phyloP scores from a whole-genome alignment of 176 grass and related monocot species.

The Zoysia japonica region DNA sequence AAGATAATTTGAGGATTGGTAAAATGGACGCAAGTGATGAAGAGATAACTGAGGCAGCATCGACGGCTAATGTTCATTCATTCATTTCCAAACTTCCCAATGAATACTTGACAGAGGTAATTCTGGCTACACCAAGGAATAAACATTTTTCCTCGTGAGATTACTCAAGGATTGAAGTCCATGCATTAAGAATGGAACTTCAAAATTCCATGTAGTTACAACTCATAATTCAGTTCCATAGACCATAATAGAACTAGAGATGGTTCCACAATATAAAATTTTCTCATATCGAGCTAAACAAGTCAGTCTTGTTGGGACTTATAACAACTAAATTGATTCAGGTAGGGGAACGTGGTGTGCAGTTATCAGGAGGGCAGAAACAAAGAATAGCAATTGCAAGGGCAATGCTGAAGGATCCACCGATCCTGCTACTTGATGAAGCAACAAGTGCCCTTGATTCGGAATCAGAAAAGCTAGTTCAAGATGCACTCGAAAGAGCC shows the following conservation, averaged over 20 bases:
- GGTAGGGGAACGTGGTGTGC: conserved; percentile 63
- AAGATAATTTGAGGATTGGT: conserved; percentile 54
- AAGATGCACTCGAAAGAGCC: conserved; percentile 56
- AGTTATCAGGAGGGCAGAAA: conserved; percentile 70
- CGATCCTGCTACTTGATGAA: conserved; percentile 74
- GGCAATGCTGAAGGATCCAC: conserved; percentile 64
- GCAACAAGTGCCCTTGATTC: conserved; percentile 76
- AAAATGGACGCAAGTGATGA: conserved; percentile 52
- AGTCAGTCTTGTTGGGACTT: neutral
- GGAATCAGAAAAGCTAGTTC: conserved; percentile 66
- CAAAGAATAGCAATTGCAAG: conserved; percentile 68
- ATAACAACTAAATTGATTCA: conserved; percentile 36
- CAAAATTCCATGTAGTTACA: neutral
- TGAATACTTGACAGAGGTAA: conserved; percentile 56
- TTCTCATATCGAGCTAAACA: neutral
- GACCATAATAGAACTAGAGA: conserved; percentile 16
- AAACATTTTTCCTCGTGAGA: neutral
- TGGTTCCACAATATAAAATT: neutral
- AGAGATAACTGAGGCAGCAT: conserved; percentile 50
- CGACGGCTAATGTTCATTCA: conserved; percentile 54
- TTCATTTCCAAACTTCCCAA: conserved; percentile 58
- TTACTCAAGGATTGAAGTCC: conserved; percentile 10
- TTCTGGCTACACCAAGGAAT: neutral
- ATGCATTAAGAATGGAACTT: conserved; percentile 21
- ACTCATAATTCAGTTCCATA: neutral